These are phyloP conservation scores for Heliamphora pulchella DNA, from an alignment of 179 eudicot species.

Conservation along the genomic window DNA sequence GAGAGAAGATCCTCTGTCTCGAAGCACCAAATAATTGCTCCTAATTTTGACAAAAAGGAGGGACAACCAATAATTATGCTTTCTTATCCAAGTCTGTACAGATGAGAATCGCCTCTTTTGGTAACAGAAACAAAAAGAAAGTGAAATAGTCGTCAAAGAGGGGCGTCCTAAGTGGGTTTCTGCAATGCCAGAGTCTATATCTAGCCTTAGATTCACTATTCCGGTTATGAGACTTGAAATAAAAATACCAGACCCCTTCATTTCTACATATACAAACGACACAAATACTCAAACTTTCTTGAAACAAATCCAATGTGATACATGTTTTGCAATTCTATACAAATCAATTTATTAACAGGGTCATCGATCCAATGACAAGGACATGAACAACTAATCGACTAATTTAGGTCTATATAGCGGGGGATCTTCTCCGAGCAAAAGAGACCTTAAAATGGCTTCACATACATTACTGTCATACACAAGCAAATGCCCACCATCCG, in stretches of 20 bases:
- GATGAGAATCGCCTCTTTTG: too few relatives aligned
- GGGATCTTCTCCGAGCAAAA: slow-evolving; percentile 64
- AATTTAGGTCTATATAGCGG: slow-evolving; percentile 29
- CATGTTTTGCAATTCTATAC: slow-evolving; percentile 14
- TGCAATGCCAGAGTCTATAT: too few relatives aligned
- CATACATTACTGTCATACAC: slow-evolving; percentile 66
- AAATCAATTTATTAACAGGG: slow-evolving; percentile 27
- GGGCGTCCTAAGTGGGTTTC: too few relatives aligned
- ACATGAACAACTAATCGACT: slow-evolving; percentile 5
- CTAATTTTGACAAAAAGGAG: too few relatives aligned
- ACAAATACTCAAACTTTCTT: background rate
- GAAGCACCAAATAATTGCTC: too few relatives aligned
- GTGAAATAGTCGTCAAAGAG: too few relatives aligned
- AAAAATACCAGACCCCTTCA: background rate
- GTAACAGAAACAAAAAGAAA: too few relatives aligned
- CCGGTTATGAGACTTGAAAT: too few relatives aligned
- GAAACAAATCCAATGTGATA: slow-evolving; percentile 6
- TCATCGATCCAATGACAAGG: slow-evolving; percentile 17
- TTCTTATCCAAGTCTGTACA: too few relatives aligned
- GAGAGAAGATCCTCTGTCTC: too few relatives aligned
- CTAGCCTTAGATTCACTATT: too few relatives aligned
- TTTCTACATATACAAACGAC: background rate
- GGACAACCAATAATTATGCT: too few relatives aligned
- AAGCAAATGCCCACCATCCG: slow-evolving; percentile 78
- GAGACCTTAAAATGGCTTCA: slow-evolving; percentile 70